Evolutionary conservation across 306 rosid genomes (phyloP).

Genomic region (Cucurbita ficifolia): DNA sequence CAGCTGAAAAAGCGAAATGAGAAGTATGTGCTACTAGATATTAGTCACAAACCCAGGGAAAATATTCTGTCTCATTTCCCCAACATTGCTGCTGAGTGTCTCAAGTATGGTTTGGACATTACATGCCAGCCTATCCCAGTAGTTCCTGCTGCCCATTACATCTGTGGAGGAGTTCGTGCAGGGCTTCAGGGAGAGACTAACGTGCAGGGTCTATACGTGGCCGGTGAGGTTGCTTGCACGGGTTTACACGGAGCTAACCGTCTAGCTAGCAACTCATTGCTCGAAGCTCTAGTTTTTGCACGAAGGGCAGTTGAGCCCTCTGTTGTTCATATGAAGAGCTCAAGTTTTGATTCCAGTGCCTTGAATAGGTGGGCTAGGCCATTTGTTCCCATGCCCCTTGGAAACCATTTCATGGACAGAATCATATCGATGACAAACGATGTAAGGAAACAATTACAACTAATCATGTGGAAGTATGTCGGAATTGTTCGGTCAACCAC

Average conservation of each 20-base stretch:
- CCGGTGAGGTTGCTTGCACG: slow-evolving; percentile 97
- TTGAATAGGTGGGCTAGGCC: slow-evolving; percentile 62
- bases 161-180: slow-evolving; percentile 91
- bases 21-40: slow-evolving; percentile 70
- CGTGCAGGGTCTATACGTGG: slow-evolving; percentile 62
- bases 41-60: slow-evolving; percentile 71
- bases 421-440: slow-evolving; percentile 28
- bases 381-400: slow-evolving; percentile 32
- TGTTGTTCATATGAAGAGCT: slow-evolving; percentile 54
- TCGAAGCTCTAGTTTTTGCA: slow-evolving; percentile 93
- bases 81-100: slow-evolving; percentile 67
- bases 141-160: slow-evolving; percentile 96
- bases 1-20: slow-evolving; percentile 76
- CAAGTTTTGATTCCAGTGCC: slow-evolving; percentile 27
- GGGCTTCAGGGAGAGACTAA: slow-evolving; percentile 90
- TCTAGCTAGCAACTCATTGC: slow-evolving; percentile 92
- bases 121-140: slow-evolving; percentile 69
- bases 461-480: slow-evolving; percentile 65
- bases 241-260: slow-evolving; percentile 97
- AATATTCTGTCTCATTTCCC: slow-evolving; percentile 66
- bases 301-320: slow-evolving; percentile 84
- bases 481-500: slow-evolving; percentile 79
- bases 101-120: slow-evolving; percentile 63
- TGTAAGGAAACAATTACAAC: slow-evolving; percentile 56
- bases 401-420: slow-evolving; percentile 19